Percentiles rank a stretch among this genome's conserved stretches.
Evolutionary conservation across 177 flowering plant genomes (phyloP).

Genomic region (Vitis hybrid): DNA sequence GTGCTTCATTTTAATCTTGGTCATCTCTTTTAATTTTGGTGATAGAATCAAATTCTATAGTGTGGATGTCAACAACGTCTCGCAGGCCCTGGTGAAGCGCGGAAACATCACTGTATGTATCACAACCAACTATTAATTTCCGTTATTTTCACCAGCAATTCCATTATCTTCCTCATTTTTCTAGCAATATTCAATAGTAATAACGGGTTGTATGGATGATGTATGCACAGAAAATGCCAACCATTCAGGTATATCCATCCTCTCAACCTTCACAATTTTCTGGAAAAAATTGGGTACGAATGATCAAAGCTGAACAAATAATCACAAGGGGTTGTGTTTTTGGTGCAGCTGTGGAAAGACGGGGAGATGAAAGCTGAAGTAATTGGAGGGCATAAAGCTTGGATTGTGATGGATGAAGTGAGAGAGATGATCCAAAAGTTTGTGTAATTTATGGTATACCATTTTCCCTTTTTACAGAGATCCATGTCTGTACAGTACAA

Average conservation of each 20-base stretch:
- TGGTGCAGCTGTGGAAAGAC: slow-evolving; percentile 81
- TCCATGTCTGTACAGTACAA: not conserved
- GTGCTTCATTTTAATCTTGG: too few relatives aligned
- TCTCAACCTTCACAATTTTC: not conserved
- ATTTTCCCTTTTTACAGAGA: not conserved
- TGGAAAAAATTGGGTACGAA: not conserved
- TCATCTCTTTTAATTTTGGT: too few relatives aligned
- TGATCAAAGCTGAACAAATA: too few relatives aligned
- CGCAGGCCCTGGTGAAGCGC: slow-evolving; percentile 83
- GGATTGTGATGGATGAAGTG: slow-evolving; percentile 91
- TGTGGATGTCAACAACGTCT: slow-evolving; percentile 93
- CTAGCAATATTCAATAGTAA: not conserved
- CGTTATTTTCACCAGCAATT: not conserved
- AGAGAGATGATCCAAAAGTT: slow-evolving; percentile 78
- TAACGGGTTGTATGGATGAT: not conserved
- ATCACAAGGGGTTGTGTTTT: not conserved
- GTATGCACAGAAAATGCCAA: slow-evolving; percentile 86
- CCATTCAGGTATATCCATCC: slow-evolving; percentile 69
- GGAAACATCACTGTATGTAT: slow-evolving; percentile 80
- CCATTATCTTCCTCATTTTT: too few relatives aligned
- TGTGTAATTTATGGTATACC: slow-evolving; percentile 13
- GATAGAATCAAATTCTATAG: slow-evolving; percentile 68
- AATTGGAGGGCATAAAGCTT: slow-evolving; percentile 92
- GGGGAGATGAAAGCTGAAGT: slow-evolving; percentile 94
- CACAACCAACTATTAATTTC: not conserved